Evolutionary conservation across 345 rosid species (phyloP), one percentile per base, ranked within the genome.

Genomic region (Dimocarpus longan): DNA sequence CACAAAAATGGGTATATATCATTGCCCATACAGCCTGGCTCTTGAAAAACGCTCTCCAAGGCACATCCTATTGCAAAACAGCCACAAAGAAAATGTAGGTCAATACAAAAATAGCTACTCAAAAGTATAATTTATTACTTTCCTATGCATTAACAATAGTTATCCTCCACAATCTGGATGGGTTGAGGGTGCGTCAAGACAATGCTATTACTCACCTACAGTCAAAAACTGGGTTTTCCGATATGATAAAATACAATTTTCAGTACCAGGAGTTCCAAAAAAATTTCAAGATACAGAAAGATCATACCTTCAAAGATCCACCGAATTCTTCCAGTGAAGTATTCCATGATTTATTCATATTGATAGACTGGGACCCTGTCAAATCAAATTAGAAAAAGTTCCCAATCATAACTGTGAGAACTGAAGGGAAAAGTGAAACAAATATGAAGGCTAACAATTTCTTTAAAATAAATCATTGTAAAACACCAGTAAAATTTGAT

Each of bases 1-100:
- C 99, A 78, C 99, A 95, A 83, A 95, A 95, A 81, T 95, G 98
- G 64, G 92, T 89, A 83, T 93, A 95, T 86, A 89, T 89, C 98
- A 95, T 95, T 37, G 99, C 98, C 99, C 96, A 88, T 72, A 93
- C 92, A 19, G 98, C 92, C 75, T 80, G 80, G 80, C 84, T 91
- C 80, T 42, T 85, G 80, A 95, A 92, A 87, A 95, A 87, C 21
- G 93, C 89, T 83, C 83, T 92, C 99, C 99, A 93, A 16, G 98
- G 99, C 57, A 93, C 83, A 67, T 92, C 98, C 97, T 93, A 87
- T 44, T n/a, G 72, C 80, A 82, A 59, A 74, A 76, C 56, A 87
- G 66, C 74, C 68, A 65, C 65, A 10, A 73, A 81, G 81, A 79
- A 73, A 79, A 43, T 39, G 44, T 26, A 63, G 65, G 37, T 2